These are phyloP conservation scores for Excoecaria cochinchinensis DNA, from an alignment of 345 rosid genomes.

Conservation along the genomic window DNA sequence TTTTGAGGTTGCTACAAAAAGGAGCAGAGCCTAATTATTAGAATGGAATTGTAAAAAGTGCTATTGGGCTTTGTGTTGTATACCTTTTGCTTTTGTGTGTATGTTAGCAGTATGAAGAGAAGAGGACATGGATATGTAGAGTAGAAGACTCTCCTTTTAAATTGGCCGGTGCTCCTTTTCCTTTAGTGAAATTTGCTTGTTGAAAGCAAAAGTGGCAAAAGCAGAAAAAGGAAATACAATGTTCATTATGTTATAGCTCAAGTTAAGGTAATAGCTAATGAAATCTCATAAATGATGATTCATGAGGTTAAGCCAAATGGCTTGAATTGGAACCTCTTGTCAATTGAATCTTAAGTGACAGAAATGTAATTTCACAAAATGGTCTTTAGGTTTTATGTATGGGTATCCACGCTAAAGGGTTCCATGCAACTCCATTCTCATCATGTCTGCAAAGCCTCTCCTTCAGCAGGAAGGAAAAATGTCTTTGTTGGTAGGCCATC, in stretches of 20 bases:
- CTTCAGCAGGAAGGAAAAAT: neutral
- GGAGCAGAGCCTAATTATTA: neutral
- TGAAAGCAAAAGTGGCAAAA: too few relatives aligned
- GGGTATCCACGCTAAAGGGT: neutral
- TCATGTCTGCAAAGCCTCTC: neutral
- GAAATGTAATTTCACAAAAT: neutral
- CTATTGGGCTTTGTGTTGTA: neutral
- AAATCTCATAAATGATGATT: neutral
- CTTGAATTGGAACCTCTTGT: neutral
- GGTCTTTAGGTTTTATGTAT: neutral
- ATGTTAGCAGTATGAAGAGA: neutral
- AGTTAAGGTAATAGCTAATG: neutral
- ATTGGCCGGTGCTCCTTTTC: neutral
- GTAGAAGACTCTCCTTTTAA: neutral
- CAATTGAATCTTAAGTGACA: neutral
- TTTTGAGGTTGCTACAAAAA: neutral
- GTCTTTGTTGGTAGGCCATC: neutral
- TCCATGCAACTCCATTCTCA: neutral
- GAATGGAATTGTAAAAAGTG: neutral
- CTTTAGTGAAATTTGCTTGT: neutral
- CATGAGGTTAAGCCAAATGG: neutral
- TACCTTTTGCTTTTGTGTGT: neutral
- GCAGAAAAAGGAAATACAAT: neutral
- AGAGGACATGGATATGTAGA: neutral
- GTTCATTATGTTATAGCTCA: neutral